Percentiles rank a stretch among this genome's conserved stretches.
Evolutionary conservation across 495 filamentous ascomycete species (phyloP).

Genomic region (Talaromyces thailandensis): DNA sequence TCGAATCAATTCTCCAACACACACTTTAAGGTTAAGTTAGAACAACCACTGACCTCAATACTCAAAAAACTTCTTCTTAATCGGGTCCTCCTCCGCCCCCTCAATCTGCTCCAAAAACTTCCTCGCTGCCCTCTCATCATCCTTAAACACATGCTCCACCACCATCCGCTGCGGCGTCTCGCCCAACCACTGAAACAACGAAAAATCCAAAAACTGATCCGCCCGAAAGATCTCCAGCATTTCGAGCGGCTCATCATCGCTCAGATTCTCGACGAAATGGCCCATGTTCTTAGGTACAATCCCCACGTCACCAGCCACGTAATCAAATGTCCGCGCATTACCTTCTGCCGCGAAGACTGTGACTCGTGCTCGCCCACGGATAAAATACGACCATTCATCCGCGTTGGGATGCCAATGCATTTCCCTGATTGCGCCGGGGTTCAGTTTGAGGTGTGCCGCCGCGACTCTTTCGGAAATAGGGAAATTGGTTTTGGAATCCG

Average conservation of each 20-base stretch:
- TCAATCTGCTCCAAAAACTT: conserved; percentile 48
- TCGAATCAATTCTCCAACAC: neutral
- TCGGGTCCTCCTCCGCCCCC: conserved; percentile 31
- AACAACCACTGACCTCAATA: neutral
- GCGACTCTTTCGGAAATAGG: conserved; percentile 54
- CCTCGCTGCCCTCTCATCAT: conserved; percentile 42
- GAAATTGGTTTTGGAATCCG: conserved; percentile 54
- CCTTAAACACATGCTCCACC: conserved; percentile 49
- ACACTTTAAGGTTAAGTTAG: too few species aligned
- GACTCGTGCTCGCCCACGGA: conserved; percentile 39
- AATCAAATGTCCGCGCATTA: conserved; percentile 24
- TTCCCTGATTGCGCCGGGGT: conserved; percentile 50
- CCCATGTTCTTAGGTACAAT: conserved; percentile 53
- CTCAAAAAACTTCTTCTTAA: conserved; percentile 6
- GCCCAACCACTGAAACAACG: conserved; percentile 60
- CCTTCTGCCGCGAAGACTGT: conserved; percentile 43
- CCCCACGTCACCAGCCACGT: conserved; percentile 49
- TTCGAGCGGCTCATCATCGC: conserved; percentile 46
- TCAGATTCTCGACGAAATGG: conserved; percentile 55
- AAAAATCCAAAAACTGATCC: conserved; percentile 53
- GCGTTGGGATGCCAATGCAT: conserved; percentile 53
- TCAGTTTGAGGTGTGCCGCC: conserved; percentile 49
- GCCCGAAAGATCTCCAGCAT: conserved; percentile 52
- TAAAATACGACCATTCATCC: conserved; percentile 50
- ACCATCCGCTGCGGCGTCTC: conserved; percentile 55